Evolutionary conservation across 495 filamentous ascomycete species (phyloP).

Genomic region (Apodospora peruviana): DNA sequence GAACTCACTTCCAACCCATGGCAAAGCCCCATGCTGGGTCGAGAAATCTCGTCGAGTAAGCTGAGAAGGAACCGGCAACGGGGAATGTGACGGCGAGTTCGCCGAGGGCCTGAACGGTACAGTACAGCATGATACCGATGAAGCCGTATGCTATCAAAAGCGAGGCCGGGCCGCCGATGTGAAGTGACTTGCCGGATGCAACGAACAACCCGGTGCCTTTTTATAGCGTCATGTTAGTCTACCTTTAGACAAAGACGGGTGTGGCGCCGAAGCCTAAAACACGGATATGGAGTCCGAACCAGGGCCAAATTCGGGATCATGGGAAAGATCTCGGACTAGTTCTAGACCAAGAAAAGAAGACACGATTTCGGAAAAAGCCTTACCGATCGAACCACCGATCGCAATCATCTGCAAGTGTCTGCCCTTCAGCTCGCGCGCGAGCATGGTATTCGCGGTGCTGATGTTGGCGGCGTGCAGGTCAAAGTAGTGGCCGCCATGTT

Average conservation of each 20-base stretch:
- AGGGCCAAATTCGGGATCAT: too few relatives aligned
- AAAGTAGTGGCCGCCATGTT: constrained; percentile 50
- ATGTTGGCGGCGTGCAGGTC: constrained; percentile 70
- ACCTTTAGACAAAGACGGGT: neutral
- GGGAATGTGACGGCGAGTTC: constrained; percentile 91
- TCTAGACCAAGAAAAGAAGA: too few relatives aligned
- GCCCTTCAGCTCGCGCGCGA: constrained; percentile 72
- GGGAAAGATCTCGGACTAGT: too few relatives aligned
- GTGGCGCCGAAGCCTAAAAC: too few relatives aligned
- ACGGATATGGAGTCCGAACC: too few relatives aligned
- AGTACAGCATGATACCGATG: constrained; percentile 86
- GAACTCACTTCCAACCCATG: constrained; percentile 86
- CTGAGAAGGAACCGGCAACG: constrained; percentile 86
- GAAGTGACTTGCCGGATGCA: constrained; percentile 72
- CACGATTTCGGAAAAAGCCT: too few relatives aligned
- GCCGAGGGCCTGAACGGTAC: constrained; percentile 84
- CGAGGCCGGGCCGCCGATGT: constrained; percentile 76
- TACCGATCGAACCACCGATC: constrained; percentile 91
- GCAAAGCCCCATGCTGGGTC: constrained; percentile 97
- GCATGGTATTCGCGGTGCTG: constrained; percentile 69
- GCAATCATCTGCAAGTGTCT: constrained; percentile 96
- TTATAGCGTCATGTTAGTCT: neutral
- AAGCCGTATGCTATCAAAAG: constrained; percentile 75
- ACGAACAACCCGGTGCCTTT: constrained; percentile 88
- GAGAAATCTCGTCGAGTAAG: constrained; percentile 86